Base-by-base conservation (phyloP, 2,329 filamentous ascomycete species). In the Aureobasidium sp. region DNA sequence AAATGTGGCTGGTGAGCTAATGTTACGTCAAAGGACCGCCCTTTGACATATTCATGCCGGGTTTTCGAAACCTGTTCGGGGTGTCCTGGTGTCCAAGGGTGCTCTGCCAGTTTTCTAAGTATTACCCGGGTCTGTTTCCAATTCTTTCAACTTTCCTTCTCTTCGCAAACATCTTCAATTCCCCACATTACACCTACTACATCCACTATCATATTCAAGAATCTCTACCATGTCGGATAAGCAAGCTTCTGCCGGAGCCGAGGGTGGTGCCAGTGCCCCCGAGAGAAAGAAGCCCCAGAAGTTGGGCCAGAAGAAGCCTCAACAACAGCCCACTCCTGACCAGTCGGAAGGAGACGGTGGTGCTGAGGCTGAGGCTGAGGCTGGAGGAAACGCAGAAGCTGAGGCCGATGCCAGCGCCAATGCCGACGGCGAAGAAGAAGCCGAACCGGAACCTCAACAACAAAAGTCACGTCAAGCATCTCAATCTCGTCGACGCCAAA, bases 221-320 rank as follows among this genome's bases (percentile, higher is more conserved):
- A 66, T 34, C 7, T 10, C 27, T 48, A 65, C 37, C 44, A 68
- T 68, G 66, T 65, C 66, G 49, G 63, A 65, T 25, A 65, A 64
- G 59, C 62, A 67, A 62, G 63, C 63, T 11, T 63, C 63, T 47
- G 63, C 62, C 27, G 63, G 63, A 48, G 63, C 63, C 30, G 63
- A 65, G 34, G 63, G 61, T 25, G 53, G 53, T 45, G 54, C 54
- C 54, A 55, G 52, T 39, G 62, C 64, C 29, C 39, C 53, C 13
- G 63, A 66, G 67, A 79, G 77, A 70, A 77, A 76, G 68, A 75
- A 76, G 63, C 78, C 78, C 41, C 77, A 79, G 71, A 80, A 80
- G 74, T 70, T 80, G 66, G 76, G 77, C 68, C 69, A 72, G 58
- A 61, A 62, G 30, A 73, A 76, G 67, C 69, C 70, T 65, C 73